A percentile compares a stretch with the other conserved stretches of the same genome.
These are phyloP conservation scores for Cladophialophora psammophila DNA, from an alignment of 2,329 filamentous ascomycete genomes.

Conservation along the genomic window DNA sequence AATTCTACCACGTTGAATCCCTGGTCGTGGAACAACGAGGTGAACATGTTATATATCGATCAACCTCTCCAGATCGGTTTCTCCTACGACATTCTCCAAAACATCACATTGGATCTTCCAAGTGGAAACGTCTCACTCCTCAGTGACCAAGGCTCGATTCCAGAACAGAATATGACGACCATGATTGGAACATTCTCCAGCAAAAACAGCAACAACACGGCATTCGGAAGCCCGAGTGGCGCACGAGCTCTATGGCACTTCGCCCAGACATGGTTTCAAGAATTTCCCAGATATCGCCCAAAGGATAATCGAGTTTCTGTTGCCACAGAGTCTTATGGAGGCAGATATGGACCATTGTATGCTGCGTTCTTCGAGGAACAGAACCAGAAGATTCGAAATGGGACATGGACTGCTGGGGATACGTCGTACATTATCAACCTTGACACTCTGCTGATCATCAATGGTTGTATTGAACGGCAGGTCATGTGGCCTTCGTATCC, in stretches of 20 bases:
- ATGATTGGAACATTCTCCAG: constrained; percentile 62
- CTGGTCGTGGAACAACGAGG: constrained; percentile 68
- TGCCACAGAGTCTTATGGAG: constrained; percentile 42
- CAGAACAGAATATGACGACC: constrained; percentile 60
- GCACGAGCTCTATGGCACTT: constrained; percentile 62
- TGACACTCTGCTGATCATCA: constrained; percentile 58
- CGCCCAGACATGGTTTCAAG: constrained; percentile 63
- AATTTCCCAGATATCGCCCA: constrained; percentile 64
- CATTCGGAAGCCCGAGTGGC: constrained; percentile 50
- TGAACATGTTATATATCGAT: constrained; percentile 74
- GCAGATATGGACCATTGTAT: constrained; percentile 42
- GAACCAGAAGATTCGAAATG: constrained; percentile 40
- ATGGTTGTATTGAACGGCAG: constrained; percentile 56
- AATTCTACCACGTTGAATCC: constrained; percentile 63
- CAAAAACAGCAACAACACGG: constrained; percentile 48
- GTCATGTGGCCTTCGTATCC: constrained; percentile 55
- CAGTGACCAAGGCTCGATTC: constrained; percentile 42
- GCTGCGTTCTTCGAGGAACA: constrained; percentile 42
- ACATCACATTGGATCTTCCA: constrained; percentile 49
- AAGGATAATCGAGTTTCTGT: constrained; percentile 52
- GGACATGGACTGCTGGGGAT: constrained; percentile 33
- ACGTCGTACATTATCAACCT: constrained; percentile 42
- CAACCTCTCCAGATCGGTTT: constrained; percentile 68
- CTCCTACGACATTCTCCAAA: constrained; percentile 58
- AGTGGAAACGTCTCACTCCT: constrained; percentile 41